Evolutionary conservation across 1,284 basidiomycete species (phyloP).

Genomic region (Kwoniella shivajii): DNA sequence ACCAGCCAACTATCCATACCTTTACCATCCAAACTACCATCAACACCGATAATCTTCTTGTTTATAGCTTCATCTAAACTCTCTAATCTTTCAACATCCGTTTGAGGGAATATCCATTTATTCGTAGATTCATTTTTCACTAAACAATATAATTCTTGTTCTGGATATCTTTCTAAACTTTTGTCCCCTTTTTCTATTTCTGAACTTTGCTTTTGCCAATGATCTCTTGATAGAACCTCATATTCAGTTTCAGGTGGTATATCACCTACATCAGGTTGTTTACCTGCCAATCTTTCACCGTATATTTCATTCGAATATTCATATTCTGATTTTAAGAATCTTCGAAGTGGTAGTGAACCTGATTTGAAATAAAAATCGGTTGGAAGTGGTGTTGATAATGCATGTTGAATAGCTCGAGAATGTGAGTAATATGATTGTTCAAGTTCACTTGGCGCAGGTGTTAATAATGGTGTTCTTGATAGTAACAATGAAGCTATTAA

Average conservation of each 20-base stretch:
- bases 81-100: slow-evolving; percentile 35
- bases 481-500: slow-evolving; percentile 65
- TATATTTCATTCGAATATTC: slow-evolving; percentile 70
- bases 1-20: slow-evolving; percentile 54
- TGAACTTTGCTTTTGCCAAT: slow-evolving; percentile 41
- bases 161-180: slow-evolving; percentile 77
- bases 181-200: slow-evolving; percentile 58
- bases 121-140: slow-evolving; percentile 64
- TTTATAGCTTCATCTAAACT: slow-evolving; percentile 45
- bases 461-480: slow-evolving; percentile 80
- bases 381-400: slow-evolving; percentile 85
- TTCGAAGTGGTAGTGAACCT: slow-evolving; percentile 80
- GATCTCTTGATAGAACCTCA: slow-evolving; percentile 30
- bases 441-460: slow-evolving; percentile 72
- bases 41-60: slow-evolving; percentile 34
- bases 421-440: slow-evolving; percentile 86
- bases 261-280: slow-evolving; percentile 65
- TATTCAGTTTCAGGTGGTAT: slow-evolving; percentile 55
- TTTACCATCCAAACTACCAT: slow-evolving; percentile 41
- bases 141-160: slow-evolving; percentile 83
- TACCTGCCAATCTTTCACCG: slow-evolving; percentile 61
- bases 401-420: slow-evolving; percentile 78
- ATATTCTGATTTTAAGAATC: slow-evolving; percentile 74
- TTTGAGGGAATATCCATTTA: slow-evolving; percentile 74
- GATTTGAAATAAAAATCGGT: slow-evolving; percentile 94